Conservation (phyloP, 2,329 filamentous ascomycete species). For the Thielaviopsis ethacetica region DNA sequence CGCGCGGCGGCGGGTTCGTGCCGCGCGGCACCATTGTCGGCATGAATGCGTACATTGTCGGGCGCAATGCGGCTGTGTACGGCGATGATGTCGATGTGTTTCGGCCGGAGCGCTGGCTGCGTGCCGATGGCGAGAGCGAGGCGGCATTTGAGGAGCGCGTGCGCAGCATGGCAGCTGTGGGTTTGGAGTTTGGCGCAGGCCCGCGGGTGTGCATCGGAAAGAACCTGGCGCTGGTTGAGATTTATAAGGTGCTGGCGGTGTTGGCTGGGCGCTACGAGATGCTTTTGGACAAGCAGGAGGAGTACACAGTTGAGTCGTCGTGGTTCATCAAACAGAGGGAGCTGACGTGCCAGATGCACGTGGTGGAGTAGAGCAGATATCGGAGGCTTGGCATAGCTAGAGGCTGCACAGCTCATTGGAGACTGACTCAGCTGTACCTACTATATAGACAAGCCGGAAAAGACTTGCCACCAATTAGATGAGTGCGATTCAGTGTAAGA, state of each 20-base stretch:
- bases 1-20: slow-evolving; percentile 23
- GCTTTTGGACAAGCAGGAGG: slow-evolving; percentile 9
- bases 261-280: slow-evolving; percentile 20
- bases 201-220: slow-evolving; percentile 30
- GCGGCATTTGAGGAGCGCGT: slow-evolving; percentile 19
- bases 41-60: slow-evolving; percentile 25
- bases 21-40: slow-evolving; percentile 31
- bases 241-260: slow-evolving; percentile 24
- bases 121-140: slow-evolving; percentile 13
- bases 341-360: not conserved
- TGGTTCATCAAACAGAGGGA: not conserved
- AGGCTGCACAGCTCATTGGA: too few species aligned
- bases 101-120: slow-evolving; percentile 33
- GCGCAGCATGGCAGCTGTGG: slow-evolving; percentile 23
- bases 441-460: too few species aligned
- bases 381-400: too few species aligned
- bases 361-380: too few species aligned
- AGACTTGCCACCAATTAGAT: too few species aligned
- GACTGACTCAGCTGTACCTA: too few species aligned
- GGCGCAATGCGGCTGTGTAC: slow-evolving; percentile 22
- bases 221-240: slow-evolving; percentile 26
- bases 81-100: slow-evolving; percentile 27
- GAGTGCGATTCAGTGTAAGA: too few species aligned
- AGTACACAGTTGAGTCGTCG: not conserved
- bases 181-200: slow-evolving; percentile 28